Evolutionary conservation across 1,284 basidiomycete species (phyloP).

Genomic region (Cryptococcus sp.): DNA sequence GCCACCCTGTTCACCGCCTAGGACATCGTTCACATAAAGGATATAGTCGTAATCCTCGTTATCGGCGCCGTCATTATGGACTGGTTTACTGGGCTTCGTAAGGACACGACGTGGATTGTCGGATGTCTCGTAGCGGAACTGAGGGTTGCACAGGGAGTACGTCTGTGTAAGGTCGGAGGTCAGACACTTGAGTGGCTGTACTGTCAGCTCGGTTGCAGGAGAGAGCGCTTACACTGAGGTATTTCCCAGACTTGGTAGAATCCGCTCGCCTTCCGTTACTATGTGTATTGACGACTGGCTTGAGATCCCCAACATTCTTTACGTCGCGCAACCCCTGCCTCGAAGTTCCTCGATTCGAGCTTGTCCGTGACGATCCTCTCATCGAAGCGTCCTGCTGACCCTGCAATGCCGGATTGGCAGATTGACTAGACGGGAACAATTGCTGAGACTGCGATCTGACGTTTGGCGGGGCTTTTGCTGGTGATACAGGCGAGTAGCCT

Average conservation of each 20-base stretch:
- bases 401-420: conserved; percentile 27
- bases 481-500: background rate
- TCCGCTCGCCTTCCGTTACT: conserved; percentile 41
- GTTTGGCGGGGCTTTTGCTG: conserved; percentile 4
- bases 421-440: conserved; percentile 34
- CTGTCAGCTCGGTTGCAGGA: conserved; percentile 6
- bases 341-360: conserved; percentile 7
- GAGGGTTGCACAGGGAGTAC: conserved; percentile 85
- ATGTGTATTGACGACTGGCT: conserved; percentile 30
- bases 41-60: conserved; percentile 98
- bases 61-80: conserved; percentile 90
- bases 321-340: conserved; percentile 39
- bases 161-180: conserved; percentile 82
- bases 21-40: conserved; percentile 91
- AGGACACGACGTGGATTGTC: conserved; percentile 90
- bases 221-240: conserved; percentile 39
- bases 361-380: background rate
- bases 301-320: conserved; percentile 33
- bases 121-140: conserved; percentile 85
- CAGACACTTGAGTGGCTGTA: conserved; percentile 76
- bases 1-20: conserved; percentile 76
- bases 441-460: conserved; percentile 8
- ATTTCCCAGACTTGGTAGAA: conserved; percentile 39
- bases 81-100: conserved; percentile 91
- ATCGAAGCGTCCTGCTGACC: background rate